Evolutionary conservation across 495 filamentous ascomycete genomes (phyloP).

Genomic region (Oidiodendron maius): DNA sequence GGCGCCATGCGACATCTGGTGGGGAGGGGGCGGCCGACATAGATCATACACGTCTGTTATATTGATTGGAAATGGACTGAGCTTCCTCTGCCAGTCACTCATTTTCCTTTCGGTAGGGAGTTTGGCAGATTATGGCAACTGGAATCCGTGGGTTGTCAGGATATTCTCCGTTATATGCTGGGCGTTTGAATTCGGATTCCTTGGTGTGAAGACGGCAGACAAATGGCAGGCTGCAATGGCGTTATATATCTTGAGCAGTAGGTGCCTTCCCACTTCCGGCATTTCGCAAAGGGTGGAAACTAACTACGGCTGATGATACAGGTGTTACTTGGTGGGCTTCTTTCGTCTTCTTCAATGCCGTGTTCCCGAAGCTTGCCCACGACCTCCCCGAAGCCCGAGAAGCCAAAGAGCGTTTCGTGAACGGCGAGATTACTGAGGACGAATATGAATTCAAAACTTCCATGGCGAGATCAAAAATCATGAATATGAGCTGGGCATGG

Average conservation of each 20-base stretch:
- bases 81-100: slow-evolving; percentile 16
- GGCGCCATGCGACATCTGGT: slow-evolving; percentile 19
- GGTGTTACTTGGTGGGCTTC: slow-evolving; percentile 22
- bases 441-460: slow-evolving; percentile 17
- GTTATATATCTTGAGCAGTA: slow-evolving; percentile 22
- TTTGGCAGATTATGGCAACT: slow-evolving; percentile 22
- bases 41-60: slow-evolving; percentile 20
- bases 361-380: slow-evolving; percentile 20
- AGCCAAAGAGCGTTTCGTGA: slow-evolving; percentile 10
- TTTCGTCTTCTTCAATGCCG: slow-evolving; percentile 22
- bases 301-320: background rate
- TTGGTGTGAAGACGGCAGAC: slow-evolving; percentile 10
- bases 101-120: slow-evolving; percentile 21
- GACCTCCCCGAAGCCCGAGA: slow-evolving; percentile 16
- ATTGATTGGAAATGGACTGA: slow-evolving; percentile 18
- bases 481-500: slow-evolving; percentile 16
- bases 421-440: slow-evolving; percentile 13
- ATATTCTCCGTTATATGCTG: slow-evolving; percentile 18
- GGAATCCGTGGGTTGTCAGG: slow-evolving; percentile 22
- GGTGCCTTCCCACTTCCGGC: slow-evolving; percentile 3
- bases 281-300: background rate
- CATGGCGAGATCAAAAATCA: slow-evolving; percentile 18
- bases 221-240: slow-evolving; percentile 20
- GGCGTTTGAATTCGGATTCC: slow-evolving; percentile 22
- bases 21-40: slow-evolving; percentile 16